Base-by-base conservation (phyloP, 306 rosid species). In the Aeschynomene evenia region DNA sequence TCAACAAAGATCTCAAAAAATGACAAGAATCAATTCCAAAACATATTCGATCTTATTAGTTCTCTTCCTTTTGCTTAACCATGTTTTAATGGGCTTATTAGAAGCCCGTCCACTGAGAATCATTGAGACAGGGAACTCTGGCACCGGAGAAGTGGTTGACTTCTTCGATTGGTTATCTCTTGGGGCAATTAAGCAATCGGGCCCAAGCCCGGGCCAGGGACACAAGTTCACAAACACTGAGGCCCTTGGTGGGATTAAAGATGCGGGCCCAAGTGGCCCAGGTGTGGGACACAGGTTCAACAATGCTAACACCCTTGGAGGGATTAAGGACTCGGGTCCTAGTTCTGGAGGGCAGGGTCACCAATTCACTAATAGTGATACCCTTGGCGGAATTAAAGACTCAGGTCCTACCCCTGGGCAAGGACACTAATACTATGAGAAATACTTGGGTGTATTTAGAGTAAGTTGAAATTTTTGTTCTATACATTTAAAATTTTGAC, bases 91-190 rank as follows among this genome's bases (percentile, higher is more conserved):
- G 70, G 58, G 55, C 18, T 28, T 49, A 7, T 28, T 49, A 7
- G 85, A 79, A 74, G 88, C 78, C 4, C 86, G 96, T 39, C 90
- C 88, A 22, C 53, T 92, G 5, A 68, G 68, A 10, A 56, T 71
- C 13, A 64, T 66, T 48, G 79, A 20, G 61, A 29, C 53, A 1
- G 62, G 11, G 59, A 55, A 22, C 71, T 28, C 64, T 7, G 69
- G 59, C 14, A 2, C 36, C 1, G 57, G 36, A 66, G 66, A 53
- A 8, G 65, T 62, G 0, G 84, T 66, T 14, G 83, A 34, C 18
- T 78, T 85, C 52, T 83, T 80, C 54, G 83, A 80, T 7, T 88
- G 91, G 79, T 72, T 88, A 4, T 71, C 81, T 22, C 66, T 90
- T 0, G 89, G 86, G 45, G 76, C 83, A 40, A 77, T 45, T 8